phyloP scores from a whole-genome alignment of 1,284 basidiomycete species.

The Ustilago vetiveriae region DNA sequence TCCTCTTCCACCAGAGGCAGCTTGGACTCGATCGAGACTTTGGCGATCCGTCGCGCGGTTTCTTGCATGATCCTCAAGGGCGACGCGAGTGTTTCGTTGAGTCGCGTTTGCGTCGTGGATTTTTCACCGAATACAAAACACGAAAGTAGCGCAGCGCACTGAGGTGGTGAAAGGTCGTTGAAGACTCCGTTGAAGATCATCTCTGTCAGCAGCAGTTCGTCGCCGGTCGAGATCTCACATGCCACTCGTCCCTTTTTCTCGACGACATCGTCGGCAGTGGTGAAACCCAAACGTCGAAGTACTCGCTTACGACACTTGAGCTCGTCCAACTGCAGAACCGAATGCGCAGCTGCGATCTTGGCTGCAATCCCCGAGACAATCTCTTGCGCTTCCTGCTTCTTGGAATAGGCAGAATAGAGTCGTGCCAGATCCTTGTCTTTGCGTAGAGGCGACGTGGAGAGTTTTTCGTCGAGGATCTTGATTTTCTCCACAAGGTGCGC shows the following conservation, averaged over 20 bases:
- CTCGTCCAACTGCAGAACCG: conserved; percentile 94
- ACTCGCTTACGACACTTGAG: conserved; percentile 95
- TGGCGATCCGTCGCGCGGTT: conserved; percentile 90
- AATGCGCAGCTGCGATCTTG: conserved; percentile 86
- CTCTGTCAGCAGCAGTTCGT: conserved; percentile 94
- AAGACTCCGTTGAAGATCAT: conserved; percentile 97
- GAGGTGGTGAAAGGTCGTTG: conserved; percentile 87
- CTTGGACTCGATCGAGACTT: conserved; percentile 92
- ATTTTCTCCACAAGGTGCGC: conserved; percentile 73
- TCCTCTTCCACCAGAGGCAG: conserved; percentile 89
- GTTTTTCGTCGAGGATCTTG: conserved; percentile 50
- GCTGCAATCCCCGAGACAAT: conserved; percentile 81
- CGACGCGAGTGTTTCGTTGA: conserved; percentile 90
- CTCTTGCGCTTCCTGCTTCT: conserved; percentile 79
- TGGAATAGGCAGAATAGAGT: conserved; percentile 80
- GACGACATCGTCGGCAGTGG: conserved; percentile 86
- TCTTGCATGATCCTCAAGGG: conserved; percentile 95
- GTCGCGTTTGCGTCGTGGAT: conserved; percentile 70
- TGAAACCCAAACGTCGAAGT: conserved; percentile 89
- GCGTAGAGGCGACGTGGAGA: conserved; percentile 40
- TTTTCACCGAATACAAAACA: conserved; percentile 99
- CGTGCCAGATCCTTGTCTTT: conserved; percentile 76
- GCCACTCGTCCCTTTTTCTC: conserved; percentile 98
- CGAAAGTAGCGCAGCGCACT: conserved; percentile 88
- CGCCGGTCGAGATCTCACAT: conserved; percentile 97